Evolutionary conservation across 2,329 filamentous ascomycete species (phyloP), one percentile per base, ranked within the genome.

Genomic region (Colletotrichum phormii): DNA sequence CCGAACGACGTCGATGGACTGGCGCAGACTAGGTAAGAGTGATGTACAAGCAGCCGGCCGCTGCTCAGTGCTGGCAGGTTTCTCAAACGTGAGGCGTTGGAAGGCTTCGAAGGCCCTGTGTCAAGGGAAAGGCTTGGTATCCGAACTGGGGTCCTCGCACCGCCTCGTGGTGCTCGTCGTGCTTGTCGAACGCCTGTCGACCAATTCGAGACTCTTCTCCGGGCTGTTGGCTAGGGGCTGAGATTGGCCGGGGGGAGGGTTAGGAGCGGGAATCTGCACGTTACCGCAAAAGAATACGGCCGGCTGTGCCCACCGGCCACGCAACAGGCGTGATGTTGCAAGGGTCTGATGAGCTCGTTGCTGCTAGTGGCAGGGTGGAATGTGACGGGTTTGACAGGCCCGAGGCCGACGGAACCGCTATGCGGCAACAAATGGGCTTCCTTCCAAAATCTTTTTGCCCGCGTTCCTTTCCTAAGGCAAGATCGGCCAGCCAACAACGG

Each of bases 1-100:
- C 82, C 82, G 82, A 82, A 78, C 82, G 80, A 78, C 79, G 80
- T 81, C 80, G 77, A 72, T 75, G 73, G 74, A 79, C 70, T 62
- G 70, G 37, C 11, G 33, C 59, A 65, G 55, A 55, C 60, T 61
- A 55, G 65, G 71, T 55, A 54, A 62, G 49, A 58, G 67, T 53
- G 6, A n/a, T 22, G 33, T 18, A 60, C 24, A 59, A 58, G 59
- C 54, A 58, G n/a, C 60, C 67, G 71, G 37, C 13, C 15, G 37
- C 37, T 42, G 37, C 37, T 42, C 37, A 42, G 49, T 64, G 62
- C 60, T 72, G 33, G 59, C 49, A 60, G 64, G 29, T 46, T 55
- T 35, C 62, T 74, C 69, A 68, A 73, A 75, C 70, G 74, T 51
- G 69, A 73, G 74, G 74, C 74, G 74, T 72, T 70, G 58, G 53